Base-by-base conservation (phyloP, 345 rosid species). In the Durio zibethinus region DNA sequence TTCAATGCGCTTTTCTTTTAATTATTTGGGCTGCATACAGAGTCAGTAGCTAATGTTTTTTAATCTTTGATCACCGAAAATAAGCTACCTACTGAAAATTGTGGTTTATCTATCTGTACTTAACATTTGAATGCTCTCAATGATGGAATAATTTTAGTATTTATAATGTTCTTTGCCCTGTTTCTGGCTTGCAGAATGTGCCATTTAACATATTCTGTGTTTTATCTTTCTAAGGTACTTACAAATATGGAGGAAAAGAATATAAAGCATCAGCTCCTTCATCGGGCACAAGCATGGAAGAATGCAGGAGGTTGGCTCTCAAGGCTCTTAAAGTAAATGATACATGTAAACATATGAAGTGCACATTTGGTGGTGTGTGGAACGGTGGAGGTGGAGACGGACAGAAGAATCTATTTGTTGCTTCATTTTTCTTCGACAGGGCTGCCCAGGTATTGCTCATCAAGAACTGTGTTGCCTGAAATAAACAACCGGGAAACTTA, bases 371-470 rank as follows among this genome's bases (percentile, higher is more conserved):
- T 38, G 99, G 99, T 60, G 78, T 96, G 52, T 96, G 99, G 99
- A 96, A 93, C 74, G 99, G 99, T 47, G 99, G 99, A 72, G 91
- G 97, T n/a, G 98, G 99, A 67, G 98, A 93, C 85, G 99, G 99
- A 35, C 97, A 92, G 77, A 93, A 89, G 85, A 88, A 92, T 78
- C 80, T 96, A 73, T 93, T 96, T 74, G 93, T 96, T 56, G 98
- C 99, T 53, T 96, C 98, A 0, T 96, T 96, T 82, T 96, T 96
- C 92, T 96, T 85, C 50, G 99, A 96, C 84, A 88, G 97, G 80
- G 99, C 99, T 81, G 97, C 97, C 52, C 92, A 93, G 99, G 99
- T 96, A 87, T 48, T 66, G 35, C 27, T 10, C 67, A 71, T 67
- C 47, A 48, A n/a, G 45, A 15, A 40, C 43, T 67, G 16, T 25